Evolutionary conservation across 371 early-diverging fungal species (phyloP).

Genomic region (Dinochytrium kinnereticum): DNA sequence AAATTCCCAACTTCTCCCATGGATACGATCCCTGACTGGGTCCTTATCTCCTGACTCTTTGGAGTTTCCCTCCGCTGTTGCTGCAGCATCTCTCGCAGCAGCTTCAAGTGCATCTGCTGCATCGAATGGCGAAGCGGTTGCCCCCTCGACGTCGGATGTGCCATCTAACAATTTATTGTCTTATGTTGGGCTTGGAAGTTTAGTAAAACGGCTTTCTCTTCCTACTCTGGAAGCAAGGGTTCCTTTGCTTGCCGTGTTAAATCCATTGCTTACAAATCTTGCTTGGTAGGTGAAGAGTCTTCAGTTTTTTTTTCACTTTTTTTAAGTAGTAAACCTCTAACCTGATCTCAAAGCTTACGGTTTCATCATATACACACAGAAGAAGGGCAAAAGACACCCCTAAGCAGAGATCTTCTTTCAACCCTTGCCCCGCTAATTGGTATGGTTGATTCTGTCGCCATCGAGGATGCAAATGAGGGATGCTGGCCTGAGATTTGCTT

Average conservation of each 20-base stretch:
- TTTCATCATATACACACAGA: conserved; percentile 34
- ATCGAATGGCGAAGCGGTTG: too few species aligned
- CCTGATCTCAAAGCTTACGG: conserved; percentile 25
- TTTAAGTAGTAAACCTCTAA: not conserved
- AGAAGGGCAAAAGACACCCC: conserved; percentile 21
- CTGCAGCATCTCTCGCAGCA: not conserved
- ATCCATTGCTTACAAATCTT: conserved; percentile 34
- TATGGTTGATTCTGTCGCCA: conserved; percentile 24
- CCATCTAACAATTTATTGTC: too few species aligned
- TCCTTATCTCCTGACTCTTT: not conserved
- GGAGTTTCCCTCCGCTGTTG: conserved; percentile 1
- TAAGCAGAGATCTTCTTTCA: conserved; percentile 23
- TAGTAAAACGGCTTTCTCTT: conserved; percentile 20
- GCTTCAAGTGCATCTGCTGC: not conserved
- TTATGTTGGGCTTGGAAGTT: not conserved
- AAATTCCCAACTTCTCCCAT: not conserved
- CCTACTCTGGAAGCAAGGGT: conserved; percentile 29
- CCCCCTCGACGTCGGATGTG: too few species aligned
- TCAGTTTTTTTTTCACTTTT: not conserved
- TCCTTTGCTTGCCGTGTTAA: conserved; percentile 15
- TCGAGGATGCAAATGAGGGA: conserved; percentile 47
- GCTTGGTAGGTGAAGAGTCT: conserved; percentile 26
- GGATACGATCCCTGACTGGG: not conserved
- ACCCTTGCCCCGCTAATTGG: conserved; percentile 30
- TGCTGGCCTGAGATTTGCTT: conserved; percentile 44